These are phyloP conservation scores for Aspergillus floridensis DNA, from an alignment of 2,329 filamentous ascomycete genomes.

Conservation along the genomic window DNA sequence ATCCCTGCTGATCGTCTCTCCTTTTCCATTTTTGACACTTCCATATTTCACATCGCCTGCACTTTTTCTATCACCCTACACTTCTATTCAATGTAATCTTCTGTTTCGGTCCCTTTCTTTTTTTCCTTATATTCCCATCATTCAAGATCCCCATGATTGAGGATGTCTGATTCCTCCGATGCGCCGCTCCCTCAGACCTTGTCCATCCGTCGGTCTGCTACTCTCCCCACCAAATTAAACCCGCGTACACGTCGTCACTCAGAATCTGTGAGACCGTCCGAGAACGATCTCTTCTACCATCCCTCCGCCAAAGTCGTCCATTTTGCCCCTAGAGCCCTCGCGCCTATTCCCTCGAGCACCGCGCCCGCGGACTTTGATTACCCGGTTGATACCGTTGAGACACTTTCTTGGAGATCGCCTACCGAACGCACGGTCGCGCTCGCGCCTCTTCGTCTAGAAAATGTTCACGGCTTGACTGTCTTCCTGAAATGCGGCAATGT, in stretches of 20 bases:
- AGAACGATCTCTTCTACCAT: conserved; percentile 64
- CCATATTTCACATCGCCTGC: conserved; percentile 2
- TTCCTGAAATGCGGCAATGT: conserved; percentile 84
- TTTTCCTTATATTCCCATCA: conserved; percentile 3
- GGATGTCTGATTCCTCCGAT: conserved; percentile 34
- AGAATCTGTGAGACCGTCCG: conserved; percentile 28
- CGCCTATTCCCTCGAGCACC: conserved; percentile 44
- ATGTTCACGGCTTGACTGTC: conserved; percentile 78
- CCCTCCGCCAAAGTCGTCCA: conserved; percentile 69
- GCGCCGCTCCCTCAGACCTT: conserved; percentile 27
- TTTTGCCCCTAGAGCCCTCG: conserved; percentile 51
- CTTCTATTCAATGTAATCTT: conserved; percentile 19
- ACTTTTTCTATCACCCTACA: neutral
- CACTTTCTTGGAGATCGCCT: conserved; percentile 70
- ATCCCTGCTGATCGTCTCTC: conserved; percentile 7
- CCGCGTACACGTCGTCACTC: conserved; percentile 28
- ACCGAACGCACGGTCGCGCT: conserved; percentile 78
- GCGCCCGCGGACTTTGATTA: conserved; percentile 46
- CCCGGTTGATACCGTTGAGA: conserved; percentile 56
- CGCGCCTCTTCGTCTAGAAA: conserved; percentile 79
- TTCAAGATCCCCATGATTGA: conserved; percentile 21
- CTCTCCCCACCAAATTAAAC: conserved; percentile 37
- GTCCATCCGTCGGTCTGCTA: conserved; percentile 35
- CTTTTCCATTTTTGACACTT: conserved; percentile 2
- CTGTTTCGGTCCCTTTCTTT: neutral